phyloP scores from a whole-genome alignment of 78 protist genomes.

The Dictyostelium firmibasis region DNA sequence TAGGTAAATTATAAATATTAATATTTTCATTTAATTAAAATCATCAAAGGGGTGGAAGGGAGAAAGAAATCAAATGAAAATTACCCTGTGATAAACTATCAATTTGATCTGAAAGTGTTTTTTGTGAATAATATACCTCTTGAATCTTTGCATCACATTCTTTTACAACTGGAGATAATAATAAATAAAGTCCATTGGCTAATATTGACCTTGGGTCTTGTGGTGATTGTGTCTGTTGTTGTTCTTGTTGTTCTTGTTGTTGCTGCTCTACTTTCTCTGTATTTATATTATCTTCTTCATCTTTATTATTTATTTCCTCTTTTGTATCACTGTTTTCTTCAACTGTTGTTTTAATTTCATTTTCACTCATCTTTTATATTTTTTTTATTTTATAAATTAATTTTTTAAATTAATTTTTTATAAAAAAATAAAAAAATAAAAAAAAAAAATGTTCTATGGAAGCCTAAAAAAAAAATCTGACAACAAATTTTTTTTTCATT shows the following conservation, averaged over 20 bases:
- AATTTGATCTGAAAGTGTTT: constrained; percentile 63
- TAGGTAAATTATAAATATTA: not conserved
- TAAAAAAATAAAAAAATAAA: no score
- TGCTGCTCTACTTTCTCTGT: not conserved
- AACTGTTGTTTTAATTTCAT: not conserved
- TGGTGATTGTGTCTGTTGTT: not conserved
- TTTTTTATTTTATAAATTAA: no score
- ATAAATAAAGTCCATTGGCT: constrained; percentile 55
- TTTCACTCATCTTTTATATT: not conserved
- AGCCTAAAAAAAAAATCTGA: not conserved
- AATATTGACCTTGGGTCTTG: constrained; percentile 22
- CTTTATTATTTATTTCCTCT: not conserved
- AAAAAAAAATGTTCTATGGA: not conserved
- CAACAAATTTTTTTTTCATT: not conserved
- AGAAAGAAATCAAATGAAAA: not conserved
- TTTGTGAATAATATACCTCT: constrained; percentile 75
- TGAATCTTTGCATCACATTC: constrained; percentile 73
- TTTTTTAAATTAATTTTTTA: no score
- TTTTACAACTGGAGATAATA: constrained; percentile 62
- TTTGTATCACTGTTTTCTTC: not conserved
- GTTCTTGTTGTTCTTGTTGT: constrained; percentile 27
- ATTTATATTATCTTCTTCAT: not conserved
- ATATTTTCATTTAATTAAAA: not conserved
- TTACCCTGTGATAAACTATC: constrained; percentile 57
- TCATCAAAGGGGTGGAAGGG: not conserved